Percentiles rank a stretch among this genome's conserved stretches.
phyloP scores from a whole-genome alignment of 345 rosid species.

The Erucastrum elatum region DNA sequence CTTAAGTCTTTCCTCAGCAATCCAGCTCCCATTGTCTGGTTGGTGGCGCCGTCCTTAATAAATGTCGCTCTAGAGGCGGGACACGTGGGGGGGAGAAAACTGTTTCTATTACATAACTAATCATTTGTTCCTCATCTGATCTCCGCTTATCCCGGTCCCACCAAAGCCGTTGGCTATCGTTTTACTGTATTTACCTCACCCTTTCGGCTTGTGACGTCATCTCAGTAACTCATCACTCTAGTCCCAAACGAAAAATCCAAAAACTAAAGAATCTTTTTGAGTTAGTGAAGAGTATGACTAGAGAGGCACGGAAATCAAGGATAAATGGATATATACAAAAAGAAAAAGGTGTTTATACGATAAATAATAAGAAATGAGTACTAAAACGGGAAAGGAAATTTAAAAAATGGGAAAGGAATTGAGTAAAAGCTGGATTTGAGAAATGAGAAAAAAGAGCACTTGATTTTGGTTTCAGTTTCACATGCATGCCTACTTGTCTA shows the following conservation, averaged over 20 bases:
- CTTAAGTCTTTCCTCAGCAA: conserved; percentile 43
- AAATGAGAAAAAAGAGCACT: conserved; percentile 29
- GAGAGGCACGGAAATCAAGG: conserved; percentile 4
- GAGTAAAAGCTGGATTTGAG: not conserved
- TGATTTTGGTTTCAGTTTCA: conserved; percentile 33
- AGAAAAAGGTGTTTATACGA: not conserved
- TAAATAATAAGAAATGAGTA: conserved; percentile 7
- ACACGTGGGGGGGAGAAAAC: conserved; percentile 43
- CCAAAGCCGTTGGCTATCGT: conserved; percentile 31
- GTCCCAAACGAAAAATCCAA: conserved; percentile 17
- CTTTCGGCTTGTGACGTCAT: conserved; percentile 37
- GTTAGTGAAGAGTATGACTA: not conserved
- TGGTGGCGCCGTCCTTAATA: conserved; percentile 83
- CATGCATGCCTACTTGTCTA: conserved; percentile 43
- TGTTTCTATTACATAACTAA: conserved; percentile 50
- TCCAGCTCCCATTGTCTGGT: conserved; percentile 58
- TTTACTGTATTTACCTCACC: not conserved
- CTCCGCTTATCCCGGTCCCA: conserved; percentile 20
- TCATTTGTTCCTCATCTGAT: conserved; percentile 39
- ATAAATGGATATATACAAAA: conserved; percentile 1
- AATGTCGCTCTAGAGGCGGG: conserved; percentile 24
- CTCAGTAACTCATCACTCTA: conserved; percentile 35
- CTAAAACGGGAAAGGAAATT: conserved; percentile 1
- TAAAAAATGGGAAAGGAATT: not conserved
- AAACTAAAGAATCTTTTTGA: not conserved